Conservation (phyloP, 78 protist species). For the Chrysochromulina parva region DNA sequence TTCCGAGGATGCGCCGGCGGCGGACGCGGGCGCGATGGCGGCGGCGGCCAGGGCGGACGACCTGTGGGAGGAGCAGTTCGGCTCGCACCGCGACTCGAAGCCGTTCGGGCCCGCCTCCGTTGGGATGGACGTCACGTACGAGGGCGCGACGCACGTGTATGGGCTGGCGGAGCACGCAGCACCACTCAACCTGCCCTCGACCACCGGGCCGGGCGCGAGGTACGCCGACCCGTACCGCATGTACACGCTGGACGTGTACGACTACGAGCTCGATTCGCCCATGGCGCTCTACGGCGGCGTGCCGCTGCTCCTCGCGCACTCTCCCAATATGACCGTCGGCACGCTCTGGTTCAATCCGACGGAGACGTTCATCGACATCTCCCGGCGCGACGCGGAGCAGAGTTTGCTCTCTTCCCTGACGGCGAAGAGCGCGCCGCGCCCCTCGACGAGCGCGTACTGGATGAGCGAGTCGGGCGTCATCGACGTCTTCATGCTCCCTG, state of each 20-base stretch:
- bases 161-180: too few species aligned
- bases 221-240: constrained; percentile 88
- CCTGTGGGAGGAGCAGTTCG: background rate
- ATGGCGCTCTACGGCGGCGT: constrained; percentile 93
- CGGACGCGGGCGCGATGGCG: background rate
- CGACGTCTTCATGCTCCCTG: constrained; percentile 88
- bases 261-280: constrained; percentile 86
- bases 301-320: constrained; percentile 89
- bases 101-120: too few species aligned
- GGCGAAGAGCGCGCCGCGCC: background rate
- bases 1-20: background rate
- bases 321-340: background rate
- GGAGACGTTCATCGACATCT: constrained; percentile 90
- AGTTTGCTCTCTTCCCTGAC: too few species aligned
- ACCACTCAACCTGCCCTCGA: too few species aligned
- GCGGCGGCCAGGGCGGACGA: too few species aligned
- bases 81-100: too few species aligned
- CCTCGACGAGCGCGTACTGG: constrained; percentile 72
- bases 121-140: too few species aligned
- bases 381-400: background rate
- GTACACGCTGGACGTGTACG: constrained; percentile 87
- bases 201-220: background rate
- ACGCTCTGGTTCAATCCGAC: constrained; percentile 92
- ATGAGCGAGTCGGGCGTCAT: constrained; percentile 77
- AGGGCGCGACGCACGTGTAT: too few species aligned